These are phyloP conservation scores for barrel medic (Medicago truncatula) DNA, from an alignment of 306 rosid species.

Conservation along the genomic window DNA sequence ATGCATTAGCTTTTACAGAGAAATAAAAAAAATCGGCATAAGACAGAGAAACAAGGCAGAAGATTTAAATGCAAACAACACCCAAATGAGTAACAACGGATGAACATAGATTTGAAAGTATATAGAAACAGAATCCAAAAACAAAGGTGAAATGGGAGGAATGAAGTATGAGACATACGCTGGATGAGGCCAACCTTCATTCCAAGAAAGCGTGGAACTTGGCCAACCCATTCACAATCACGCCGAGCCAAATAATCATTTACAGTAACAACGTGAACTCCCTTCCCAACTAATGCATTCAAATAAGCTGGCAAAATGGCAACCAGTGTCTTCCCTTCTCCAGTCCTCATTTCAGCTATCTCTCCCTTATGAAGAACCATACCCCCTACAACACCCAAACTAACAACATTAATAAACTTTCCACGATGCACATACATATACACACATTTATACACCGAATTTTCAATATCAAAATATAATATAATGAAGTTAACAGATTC, in stretches of 20 bases:
- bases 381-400: constrained; percentile 68
- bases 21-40: constrained; percentile 18
- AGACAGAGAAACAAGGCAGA: constrained; percentile 25
- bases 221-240: constrained; percentile 99
- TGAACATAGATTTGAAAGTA: constrained; percentile 12
- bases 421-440: not conserved
- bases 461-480: not conserved
- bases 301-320: constrained; percentile 95
- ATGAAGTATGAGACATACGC: constrained; percentile 75
- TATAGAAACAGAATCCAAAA: constrained; percentile 9
- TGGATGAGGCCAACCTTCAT: constrained; percentile 99
- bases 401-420: constrained; percentile 1
- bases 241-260: constrained; percentile 95
- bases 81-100: constrained; percentile 22
- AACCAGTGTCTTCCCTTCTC: constrained; percentile 98
- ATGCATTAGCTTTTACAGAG: not conserved
- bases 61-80: constrained; percentile 2
- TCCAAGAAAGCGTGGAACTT: constrained; percentile 98
- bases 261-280: constrained; percentile 96
- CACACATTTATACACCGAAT: not conserved
- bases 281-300: constrained; percentile 90
- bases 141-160: not conserved
- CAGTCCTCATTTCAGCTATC: constrained; percentile 98
- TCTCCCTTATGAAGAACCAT: constrained; percentile 98
- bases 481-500: not conserved